These are phyloP conservation scores for Parafenestella ontariensis DNA, from an alignment of 2,329 filamentous ascomycete genomes.

Conservation along the genomic window DNA sequence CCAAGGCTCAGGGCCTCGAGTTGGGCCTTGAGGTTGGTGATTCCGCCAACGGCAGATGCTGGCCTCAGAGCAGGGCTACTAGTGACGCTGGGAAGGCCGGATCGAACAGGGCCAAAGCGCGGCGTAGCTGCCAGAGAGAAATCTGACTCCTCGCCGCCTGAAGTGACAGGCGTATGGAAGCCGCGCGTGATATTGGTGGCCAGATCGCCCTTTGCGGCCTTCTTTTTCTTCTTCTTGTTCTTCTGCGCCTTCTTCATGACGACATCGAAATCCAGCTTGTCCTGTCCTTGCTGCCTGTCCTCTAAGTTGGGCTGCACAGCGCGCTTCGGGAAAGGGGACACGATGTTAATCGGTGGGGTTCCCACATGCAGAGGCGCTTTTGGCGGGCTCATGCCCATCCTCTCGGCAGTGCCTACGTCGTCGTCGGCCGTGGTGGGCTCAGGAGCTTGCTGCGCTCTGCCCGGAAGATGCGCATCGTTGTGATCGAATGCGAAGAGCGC, in stretches of 20 bases:
- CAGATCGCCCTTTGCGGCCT: slow-evolving; percentile 39
- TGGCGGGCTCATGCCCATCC: slow-evolving; percentile 36
- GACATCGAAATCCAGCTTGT: slow-evolving; percentile 49
- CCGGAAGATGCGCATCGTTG: slow-evolving; percentile 37
- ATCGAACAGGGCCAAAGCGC: slow-evolving; percentile 49
- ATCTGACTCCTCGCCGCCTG: slow-evolving; percentile 64
- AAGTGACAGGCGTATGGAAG: slow-evolving; percentile 59
- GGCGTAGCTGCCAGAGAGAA: slow-evolving; percentile 52
- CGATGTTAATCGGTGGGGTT: slow-evolving; percentile 48
- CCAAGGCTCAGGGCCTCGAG: slow-evolving; percentile 77
- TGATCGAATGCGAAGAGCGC: slow-evolving; percentile 46
- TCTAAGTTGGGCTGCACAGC: slow-evolving; percentile 29
- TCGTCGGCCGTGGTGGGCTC: slow-evolving; percentile 15
- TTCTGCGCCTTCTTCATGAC: slow-evolving; percentile 49
- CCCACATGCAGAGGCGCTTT: slow-evolving; percentile 32
- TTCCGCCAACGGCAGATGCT: slow-evolving; percentile 67
- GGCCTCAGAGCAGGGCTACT: slow-evolving; percentile 60
- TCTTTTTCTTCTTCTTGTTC: slow-evolving; percentile 50
- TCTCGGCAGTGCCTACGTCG: slow-evolving; percentile 25
- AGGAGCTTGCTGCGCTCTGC: slow-evolving; percentile 14
- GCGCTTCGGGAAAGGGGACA: slow-evolving; percentile 42
- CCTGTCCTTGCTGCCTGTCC: slow-evolving; percentile 31
- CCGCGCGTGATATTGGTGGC: slow-evolving; percentile 52
- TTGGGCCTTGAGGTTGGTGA: slow-evolving; percentile 81
- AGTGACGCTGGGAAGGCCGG: slow-evolving; percentile 59